Conservation (phyloP, 805 yeast genomes). For the Vanderwaltozyma tropicalis region DNA sequence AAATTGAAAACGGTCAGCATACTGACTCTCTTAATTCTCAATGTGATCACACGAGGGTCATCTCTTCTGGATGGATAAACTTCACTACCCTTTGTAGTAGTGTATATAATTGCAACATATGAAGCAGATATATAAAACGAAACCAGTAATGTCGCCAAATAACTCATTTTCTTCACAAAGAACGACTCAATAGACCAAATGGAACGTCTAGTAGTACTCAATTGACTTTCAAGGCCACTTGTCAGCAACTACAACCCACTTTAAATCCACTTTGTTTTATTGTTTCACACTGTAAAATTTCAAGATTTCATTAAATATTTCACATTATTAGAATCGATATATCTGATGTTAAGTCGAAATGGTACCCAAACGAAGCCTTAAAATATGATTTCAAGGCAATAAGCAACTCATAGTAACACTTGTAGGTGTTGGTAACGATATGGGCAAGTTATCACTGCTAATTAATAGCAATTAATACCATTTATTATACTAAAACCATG, state of each 20-base stretch:
- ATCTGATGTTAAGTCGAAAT: no score
- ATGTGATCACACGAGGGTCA: slow-evolving; percentile 17
- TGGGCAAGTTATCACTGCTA: no score
- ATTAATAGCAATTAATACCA: no score
- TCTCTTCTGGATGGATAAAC: slow-evolving; percentile 21
- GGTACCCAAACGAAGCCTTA: no score
- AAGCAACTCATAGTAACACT: no score
- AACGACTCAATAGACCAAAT: not conserved
- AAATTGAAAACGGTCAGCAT: slow-evolving; percentile 11
- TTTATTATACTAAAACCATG: no score
- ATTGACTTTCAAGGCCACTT: not conserved
- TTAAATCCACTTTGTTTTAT: no score
- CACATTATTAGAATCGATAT: no score
- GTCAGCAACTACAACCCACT: not conserved
- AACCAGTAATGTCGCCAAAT: not conserved
- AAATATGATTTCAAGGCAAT: no score
- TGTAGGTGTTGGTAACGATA: no score
- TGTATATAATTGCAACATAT: slow-evolving; percentile 20
- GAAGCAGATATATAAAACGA: slow-evolving; percentile 18
- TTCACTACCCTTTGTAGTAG: slow-evolving; percentile 10
- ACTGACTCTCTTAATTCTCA: slow-evolving; percentile 11
- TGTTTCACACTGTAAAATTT: no score
- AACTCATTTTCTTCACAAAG: not conserved
- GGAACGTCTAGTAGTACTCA: not conserved
- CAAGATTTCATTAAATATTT: no score